Evolutionary conservation across 1,139 yeast genomes (phyloP).

Genomic region (Debaryomyces sp.): DNA sequence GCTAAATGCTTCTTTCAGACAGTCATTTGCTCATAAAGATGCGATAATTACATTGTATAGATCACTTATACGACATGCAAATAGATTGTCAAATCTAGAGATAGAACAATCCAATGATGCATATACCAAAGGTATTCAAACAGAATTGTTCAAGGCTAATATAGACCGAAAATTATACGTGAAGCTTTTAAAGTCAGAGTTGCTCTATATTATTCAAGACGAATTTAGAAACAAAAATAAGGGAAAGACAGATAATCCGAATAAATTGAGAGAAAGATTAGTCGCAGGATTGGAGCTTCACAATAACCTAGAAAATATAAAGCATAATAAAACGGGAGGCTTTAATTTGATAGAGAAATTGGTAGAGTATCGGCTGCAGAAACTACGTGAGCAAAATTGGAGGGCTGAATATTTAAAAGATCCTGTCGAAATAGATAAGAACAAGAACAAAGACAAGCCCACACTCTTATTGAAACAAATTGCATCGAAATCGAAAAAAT

Average conservation of each 20-base stretch:
- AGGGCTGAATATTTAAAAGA: slow-evolving; percentile 15
- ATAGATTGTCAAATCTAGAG: slow-evolving; percentile 4
- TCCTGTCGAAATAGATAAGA: slow-evolving; percentile 8
- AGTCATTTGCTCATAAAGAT: slow-evolving; percentile 10
- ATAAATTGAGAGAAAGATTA: slow-evolving; percentile 8
- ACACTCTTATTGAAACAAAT: slow-evolving; percentile 10
- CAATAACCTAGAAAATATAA: slow-evolving; percentile 3
- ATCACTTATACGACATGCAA: slow-evolving; percentile 20
- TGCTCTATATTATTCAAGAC: slow-evolving; percentile 18
- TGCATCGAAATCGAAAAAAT: slow-evolving; percentile 3
- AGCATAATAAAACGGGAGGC: neutral
- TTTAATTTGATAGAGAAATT: slow-evolving; percentile 8
- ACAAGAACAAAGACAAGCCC: slow-evolving; percentile 10
- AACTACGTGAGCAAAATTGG: slow-evolving; percentile 21
- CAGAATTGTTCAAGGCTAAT: slow-evolving; percentile 9
- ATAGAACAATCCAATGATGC: neutral
- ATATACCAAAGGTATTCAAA: neutral
- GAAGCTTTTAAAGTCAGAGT: slow-evolving; percentile 18
- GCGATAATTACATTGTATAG: slow-evolving; percentile 23
- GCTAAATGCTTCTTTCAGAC: neutral
- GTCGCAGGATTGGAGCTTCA: slow-evolving; percentile 15
- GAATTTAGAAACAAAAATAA: slow-evolving; percentile 17
- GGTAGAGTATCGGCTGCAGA: slow-evolving; percentile 17
- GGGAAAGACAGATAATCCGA: slow-evolving; percentile 1
- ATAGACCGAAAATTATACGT: slow-evolving; percentile 15